Conservation (phyloP, 768 basidiomycete species). For the Mycena epipterygia region DNA sequence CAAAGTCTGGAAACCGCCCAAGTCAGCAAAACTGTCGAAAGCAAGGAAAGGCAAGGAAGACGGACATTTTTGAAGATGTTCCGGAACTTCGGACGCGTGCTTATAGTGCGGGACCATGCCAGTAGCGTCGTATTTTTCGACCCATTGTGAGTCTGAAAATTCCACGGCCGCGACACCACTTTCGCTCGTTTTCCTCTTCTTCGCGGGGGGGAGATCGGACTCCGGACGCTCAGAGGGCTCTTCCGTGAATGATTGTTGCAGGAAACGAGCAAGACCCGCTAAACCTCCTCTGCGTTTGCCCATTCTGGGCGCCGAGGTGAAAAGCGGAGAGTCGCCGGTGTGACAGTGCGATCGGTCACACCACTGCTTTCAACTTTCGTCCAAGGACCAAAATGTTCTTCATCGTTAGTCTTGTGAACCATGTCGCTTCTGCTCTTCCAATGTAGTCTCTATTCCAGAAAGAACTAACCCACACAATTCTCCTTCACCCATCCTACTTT, state of each 20-base stretch:
- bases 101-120: conserved; percentile 82
- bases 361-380: neutral
- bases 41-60: conserved; percentile 30
- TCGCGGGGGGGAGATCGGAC: conserved; percentile 45
- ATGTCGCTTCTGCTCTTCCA: conserved; percentile 18
- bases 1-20: conserved; percentile 72
- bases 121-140: conserved; percentile 73
- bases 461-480: conserved; percentile 97
- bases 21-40: conserved; percentile 11
- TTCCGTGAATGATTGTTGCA: conserved; percentile 53
- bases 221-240: conserved; percentile 17
- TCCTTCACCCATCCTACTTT: conserved; percentile 98
- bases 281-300: conserved; percentile 59
- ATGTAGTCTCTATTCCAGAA: conserved; percentile 67
- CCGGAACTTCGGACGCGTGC: conserved; percentile 76
- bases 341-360: neutral
- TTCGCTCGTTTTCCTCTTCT: conserved; percentile 49
- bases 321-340: neutral
- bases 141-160: conserved; percentile 47
- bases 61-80: conserved; percentile 88
- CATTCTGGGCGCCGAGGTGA: conserved; percentile 38
- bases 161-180: conserved; percentile 15
- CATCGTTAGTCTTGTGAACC: conserved; percentile 64
- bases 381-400: conserved; percentile 71
- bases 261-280: conserved; percentile 60